Evolutionary conservation across 23 red algal species (phyloP).

Genomic region (Pyropia yezoensis): DNA sequence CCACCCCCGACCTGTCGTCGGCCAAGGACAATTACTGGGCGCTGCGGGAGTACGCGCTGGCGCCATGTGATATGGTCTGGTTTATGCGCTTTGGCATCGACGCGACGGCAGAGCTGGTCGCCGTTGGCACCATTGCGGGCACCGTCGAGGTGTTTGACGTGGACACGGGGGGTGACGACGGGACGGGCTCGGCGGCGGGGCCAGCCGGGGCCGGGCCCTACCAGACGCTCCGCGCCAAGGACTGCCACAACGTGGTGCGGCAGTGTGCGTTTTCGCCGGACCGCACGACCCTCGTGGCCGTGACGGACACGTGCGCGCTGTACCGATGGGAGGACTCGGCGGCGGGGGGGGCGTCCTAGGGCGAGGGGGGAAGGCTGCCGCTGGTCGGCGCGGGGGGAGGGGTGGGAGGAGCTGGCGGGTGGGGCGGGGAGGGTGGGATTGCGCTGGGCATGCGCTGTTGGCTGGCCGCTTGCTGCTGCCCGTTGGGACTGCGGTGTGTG

Average conservation of each 20-base stretch:
- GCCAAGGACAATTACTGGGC: slow-evolving; percentile 49
- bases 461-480: too few species aligned
- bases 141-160: slow-evolving; percentile 4
- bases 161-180: slow-evolving; percentile 4
- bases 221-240: background rate
- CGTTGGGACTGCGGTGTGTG: too few species aligned
- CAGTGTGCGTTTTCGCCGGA: slow-evolving; percentile 84
- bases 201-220: background rate
- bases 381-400: too few species aligned
- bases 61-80: slow-evolving; percentile 46
- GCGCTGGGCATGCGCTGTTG: too few species aligned
- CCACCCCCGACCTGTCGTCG: slow-evolving; percentile 25
- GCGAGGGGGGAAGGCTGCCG: too few species aligned
- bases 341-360: too few species aligned
- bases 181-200: background rate
- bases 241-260: slow-evolving; percentile 32
- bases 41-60: slow-evolving; percentile 60
- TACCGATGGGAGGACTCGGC: slow-evolving; percentile 5
- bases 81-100: slow-evolving; percentile 83
- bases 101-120: slow-evolving; percentile 36
- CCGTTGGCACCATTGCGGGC: slow-evolving; percentile 38
- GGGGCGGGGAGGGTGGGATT: too few species aligned
- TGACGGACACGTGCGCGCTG: slow-evolving; percentile 45
- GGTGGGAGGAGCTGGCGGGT: too few species aligned
- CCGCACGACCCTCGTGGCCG: slow-evolving; percentile 60